Conservation (phyloP, 306 rosid genomes). For the Bauhinia variegata region DNA sequence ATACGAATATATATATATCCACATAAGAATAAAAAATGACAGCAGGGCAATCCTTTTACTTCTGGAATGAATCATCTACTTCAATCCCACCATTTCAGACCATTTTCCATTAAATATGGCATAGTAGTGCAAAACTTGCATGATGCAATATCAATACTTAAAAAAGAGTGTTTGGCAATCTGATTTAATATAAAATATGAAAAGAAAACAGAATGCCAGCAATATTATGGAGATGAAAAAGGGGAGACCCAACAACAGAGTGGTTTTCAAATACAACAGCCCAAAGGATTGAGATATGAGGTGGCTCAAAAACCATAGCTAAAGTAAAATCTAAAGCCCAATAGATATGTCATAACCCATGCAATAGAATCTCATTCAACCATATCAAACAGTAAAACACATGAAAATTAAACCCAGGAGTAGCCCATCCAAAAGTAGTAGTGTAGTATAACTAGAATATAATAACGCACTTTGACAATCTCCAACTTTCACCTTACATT, state of each 20-base stretch:
- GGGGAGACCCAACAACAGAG: neutral
- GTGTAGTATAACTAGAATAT: neutral
- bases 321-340: neutral
- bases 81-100: neutral
- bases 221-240: neutral
- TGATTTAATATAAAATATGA: neutral
- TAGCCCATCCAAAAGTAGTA: neutral
- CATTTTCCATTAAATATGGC: neutral
- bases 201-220: neutral
- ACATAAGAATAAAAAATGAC: neutral
- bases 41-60: neutral
- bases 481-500: neutral
- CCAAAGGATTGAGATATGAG: neutral
- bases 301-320: neutral
- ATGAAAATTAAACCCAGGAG: neutral
- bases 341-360: neutral
- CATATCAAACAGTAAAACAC: neutral
- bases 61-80: neutral
- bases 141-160: neutral
- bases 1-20: too few relatives aligned
- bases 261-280: neutral
- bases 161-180: neutral
- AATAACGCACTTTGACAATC: neutral
- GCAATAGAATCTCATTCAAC: neutral
- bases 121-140: neutral